A percentile compares a stretch with the other conserved stretches of the same genome.
Conservation (phyloP, 2,329 filamentous ascomycete species). For the Mollisiaceae sp. region DNA sequence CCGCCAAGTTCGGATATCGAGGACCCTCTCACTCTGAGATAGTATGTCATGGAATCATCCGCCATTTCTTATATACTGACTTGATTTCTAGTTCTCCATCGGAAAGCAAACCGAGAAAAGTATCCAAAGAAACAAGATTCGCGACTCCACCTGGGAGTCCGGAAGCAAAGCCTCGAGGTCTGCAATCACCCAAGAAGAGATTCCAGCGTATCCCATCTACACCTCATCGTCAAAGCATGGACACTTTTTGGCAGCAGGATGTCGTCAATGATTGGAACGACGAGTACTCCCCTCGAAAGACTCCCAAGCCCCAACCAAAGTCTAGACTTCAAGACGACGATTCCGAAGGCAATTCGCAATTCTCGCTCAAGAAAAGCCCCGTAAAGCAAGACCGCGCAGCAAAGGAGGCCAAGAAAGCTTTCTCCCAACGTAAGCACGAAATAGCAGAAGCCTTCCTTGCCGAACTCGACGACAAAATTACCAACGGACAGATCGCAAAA, state of each 20-base stretch:
- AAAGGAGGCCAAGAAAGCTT: conserved; percentile 60
- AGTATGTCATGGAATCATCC: conserved; percentile 27
- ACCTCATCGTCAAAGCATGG: conserved; percentile 57
- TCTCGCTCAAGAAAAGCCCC: conserved; percentile 40
- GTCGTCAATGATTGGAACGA: conserved; percentile 69
- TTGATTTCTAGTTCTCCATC: conserved; percentile 33
- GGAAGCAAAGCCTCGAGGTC: conserved; percentile 27
- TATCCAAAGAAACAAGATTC: conserved; percentile 31
- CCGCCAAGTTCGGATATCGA: conserved; percentile 31
- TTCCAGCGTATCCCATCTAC: conserved; percentile 55
- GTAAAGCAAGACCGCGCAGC: conserved; percentile 44
- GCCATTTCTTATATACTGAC: background rate
- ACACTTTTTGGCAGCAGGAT: conserved; percentile 65
- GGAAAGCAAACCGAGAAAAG: conserved; percentile 28
- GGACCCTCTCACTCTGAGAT: conserved; percentile 32
- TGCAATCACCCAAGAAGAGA: conserved; percentile 40
- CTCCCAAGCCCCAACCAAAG: conserved; percentile 34
- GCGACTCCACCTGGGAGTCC: conserved; percentile 40
- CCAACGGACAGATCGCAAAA: conserved; percentile 60
- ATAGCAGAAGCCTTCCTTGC: conserved; percentile 67
- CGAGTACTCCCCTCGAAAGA: conserved; percentile 58
- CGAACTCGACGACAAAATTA: conserved; percentile 72
- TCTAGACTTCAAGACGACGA: conserved; percentile 18
- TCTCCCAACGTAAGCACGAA: conserved; percentile 64
- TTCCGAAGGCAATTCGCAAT: background rate